Conservation (phyloP, 108 stramenopile species). For the Pseudonitzschia multistriata region DNA sequence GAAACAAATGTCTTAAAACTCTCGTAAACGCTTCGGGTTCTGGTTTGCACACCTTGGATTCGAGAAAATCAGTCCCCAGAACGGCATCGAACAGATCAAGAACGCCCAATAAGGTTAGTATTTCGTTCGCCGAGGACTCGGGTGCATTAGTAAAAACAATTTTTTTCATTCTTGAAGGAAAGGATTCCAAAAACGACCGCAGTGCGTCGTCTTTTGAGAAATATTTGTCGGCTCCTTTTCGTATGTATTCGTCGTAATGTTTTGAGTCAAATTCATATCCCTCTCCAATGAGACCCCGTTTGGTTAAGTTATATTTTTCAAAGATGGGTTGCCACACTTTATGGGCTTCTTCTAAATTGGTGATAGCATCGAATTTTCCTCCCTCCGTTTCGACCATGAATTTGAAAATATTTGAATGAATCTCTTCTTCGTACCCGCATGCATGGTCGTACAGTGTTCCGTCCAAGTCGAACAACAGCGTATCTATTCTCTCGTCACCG, state of each 20-base stretch:
- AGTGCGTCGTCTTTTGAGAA: constrained; percentile 24
- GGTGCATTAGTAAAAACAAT: constrained; percentile 46
- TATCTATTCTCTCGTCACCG: constrained; percentile 9
- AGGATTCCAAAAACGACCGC: constrained; percentile 29
- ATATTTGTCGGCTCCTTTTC: constrained; percentile 27
- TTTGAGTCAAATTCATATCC: constrained; percentile 39
- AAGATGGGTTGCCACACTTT: constrained; percentile 40
- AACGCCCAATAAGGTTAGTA: constrained; percentile 34
- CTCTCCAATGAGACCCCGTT: constrained; percentile 39
- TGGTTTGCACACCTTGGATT: constrained; percentile 37
- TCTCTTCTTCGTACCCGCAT: constrained; percentile 36
- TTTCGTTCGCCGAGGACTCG: constrained; percentile 35
- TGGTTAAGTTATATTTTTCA: constrained; percentile 43
- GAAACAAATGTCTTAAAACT: constrained; percentile 23
- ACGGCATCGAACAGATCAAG: constrained; percentile 37
- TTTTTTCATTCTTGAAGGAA: constrained; percentile 31
- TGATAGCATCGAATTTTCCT: constrained; percentile 38
- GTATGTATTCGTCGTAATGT: constrained; percentile 35
- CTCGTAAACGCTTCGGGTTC: constrained; percentile 38
- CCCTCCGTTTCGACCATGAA: constrained; percentile 41
- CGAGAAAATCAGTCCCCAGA: constrained; percentile 33
- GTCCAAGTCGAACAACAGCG: constrained; percentile 45
- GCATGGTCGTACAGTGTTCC: constrained; percentile 44
- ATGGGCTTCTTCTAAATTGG: constrained; percentile 31
- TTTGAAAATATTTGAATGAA: constrained; percentile 35